phyloP scores from a whole-genome alignment of 2,329 filamentous ascomycete species.

The Colletotrichum higginsianum region DNA sequence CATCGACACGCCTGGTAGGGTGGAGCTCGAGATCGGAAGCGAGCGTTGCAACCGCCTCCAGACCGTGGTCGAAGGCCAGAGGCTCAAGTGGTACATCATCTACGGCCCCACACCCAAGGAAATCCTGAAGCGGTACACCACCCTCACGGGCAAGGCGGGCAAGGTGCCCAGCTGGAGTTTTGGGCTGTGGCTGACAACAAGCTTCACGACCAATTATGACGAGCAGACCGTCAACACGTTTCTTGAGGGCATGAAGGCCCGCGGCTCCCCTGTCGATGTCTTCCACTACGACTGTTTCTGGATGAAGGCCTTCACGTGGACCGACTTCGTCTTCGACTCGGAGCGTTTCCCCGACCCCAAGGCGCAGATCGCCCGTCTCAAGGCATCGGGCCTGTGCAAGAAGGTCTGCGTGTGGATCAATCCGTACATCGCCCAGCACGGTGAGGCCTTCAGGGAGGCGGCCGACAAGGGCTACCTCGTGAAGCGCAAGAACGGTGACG shows the following conservation, averaged over 20 bases:
- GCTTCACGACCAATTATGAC: conserved; percentile 81
- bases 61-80: conserved; percentile 77
- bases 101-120: conserved; percentile 81
- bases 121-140: conserved; percentile 76
- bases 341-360: conserved; percentile 79
- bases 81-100: conserved; percentile 82
- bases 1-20: conserved; percentile 77
- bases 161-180: conserved; percentile 82
- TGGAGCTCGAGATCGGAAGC: conserved; percentile 81
- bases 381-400: conserved; percentile 71
- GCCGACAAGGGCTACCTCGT: conserved; percentile 78
- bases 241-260: conserved; percentile 77
- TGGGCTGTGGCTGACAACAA: conserved; percentile 83
- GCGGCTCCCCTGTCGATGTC: conserved; percentile 76
- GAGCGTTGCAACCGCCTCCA: conserved; percentile 81
- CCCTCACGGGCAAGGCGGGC: conserved; percentile 76
- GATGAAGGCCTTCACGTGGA: conserved; percentile 83
- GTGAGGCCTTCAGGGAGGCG: conserved; percentile 75
- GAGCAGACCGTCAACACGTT: conserved; percentile 78
- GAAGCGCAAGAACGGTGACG: conserved; percentile 76
- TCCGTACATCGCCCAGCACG: conserved; percentile 80
- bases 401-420: conserved; percentile 85
- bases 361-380: conserved; percentile 75
- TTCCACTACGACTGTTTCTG: conserved; percentile 87
- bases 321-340: conserved; percentile 79